Conservation (phyloP, 192 early-diverging fungal species). For the Chytriomyces sp. region DNA sequence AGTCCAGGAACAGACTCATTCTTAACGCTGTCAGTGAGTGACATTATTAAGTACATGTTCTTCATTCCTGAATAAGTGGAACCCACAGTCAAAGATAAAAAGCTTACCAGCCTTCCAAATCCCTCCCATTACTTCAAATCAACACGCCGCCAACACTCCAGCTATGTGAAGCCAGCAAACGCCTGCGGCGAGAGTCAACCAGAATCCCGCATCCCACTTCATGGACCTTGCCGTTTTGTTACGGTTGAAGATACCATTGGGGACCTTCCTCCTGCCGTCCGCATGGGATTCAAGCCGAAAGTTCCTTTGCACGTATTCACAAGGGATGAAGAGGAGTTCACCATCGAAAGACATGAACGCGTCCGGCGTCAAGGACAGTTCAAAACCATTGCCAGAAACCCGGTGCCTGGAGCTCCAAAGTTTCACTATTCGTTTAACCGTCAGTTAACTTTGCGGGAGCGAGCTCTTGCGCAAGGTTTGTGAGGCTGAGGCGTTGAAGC, state of each 20-base stretch:
- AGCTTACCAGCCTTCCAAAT: no score
- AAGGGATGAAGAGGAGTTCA: background rate
- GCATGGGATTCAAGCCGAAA: background rate
- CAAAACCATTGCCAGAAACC: constrained; percentile 1
- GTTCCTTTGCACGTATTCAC: background rate
- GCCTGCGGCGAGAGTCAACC: no score
- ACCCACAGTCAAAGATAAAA: no score
- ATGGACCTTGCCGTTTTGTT: constrained; percentile 12
- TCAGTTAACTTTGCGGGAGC: constrained; percentile 1
- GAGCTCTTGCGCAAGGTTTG: constrained; percentile 16
- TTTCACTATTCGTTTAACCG: constrained; percentile 6
- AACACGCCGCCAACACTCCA: background rate
- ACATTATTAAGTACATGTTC: no score
- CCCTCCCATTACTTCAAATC: constrained; percentile 12
- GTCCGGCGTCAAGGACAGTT: constrained; percentile 21
- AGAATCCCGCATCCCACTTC: background rate
- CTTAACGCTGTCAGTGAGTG: background rate
- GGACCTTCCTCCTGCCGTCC: background rate
- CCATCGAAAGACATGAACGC: no score
- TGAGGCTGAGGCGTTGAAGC: no score
- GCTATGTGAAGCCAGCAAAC: no score
- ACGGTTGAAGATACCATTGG: constrained; percentile 14
- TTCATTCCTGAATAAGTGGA: constrained; percentile 3
- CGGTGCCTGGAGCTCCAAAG: background rate
- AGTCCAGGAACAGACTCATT: constrained; percentile 10